Conservation (phyloP, 2,329 filamentous ascomycete genomes). For the Rhinocladiella mackenziei region DNA sequence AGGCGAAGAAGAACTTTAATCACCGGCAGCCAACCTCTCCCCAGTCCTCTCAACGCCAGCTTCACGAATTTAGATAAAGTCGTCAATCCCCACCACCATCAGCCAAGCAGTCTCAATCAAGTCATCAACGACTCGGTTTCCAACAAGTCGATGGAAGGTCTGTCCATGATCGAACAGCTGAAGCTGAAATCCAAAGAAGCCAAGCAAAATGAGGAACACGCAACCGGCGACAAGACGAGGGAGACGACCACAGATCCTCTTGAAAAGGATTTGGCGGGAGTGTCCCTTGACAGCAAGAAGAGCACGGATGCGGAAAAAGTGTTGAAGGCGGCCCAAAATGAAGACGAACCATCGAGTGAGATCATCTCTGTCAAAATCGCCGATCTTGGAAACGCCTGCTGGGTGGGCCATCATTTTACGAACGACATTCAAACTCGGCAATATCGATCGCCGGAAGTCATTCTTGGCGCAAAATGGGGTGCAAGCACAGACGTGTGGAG, state of each 20-base stretch:
- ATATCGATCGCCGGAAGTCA: slow-evolving; percentile 95
- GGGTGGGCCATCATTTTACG: slow-evolving; percentile 98
- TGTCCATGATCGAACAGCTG: slow-evolving; percentile 59
- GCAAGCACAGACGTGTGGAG: slow-evolving; percentile 99
- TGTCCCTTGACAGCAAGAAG: slow-evolving; percentile 74
- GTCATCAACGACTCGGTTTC: slow-evolving; percentile 66
- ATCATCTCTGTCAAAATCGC: slow-evolving; percentile 99
- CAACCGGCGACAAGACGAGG: slow-evolving; percentile 51
- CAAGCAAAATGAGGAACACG: slow-evolving; percentile 28
- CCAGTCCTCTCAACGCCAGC: slow-evolving; percentile 86
- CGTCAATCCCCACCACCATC: slow-evolving; percentile 58
- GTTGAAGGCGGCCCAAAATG: slow-evolving; percentile 42
- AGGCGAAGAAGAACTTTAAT: slow-evolving; percentile 88
- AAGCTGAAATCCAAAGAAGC: slow-evolving; percentile 46
- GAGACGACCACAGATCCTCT: slow-evolving; percentile 75
- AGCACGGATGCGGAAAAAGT: slow-evolving; percentile 57
- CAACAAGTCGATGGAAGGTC: slow-evolving; percentile 32
- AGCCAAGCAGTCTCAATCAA: slow-evolving; percentile 71
- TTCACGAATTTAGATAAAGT: slow-evolving; percentile 75
- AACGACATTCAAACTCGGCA: slow-evolving; percentile 98
- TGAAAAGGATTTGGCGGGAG: slow-evolving; percentile 88
- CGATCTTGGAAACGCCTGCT: slow-evolving; percentile 95
- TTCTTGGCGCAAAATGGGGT: slow-evolving; percentile 94
- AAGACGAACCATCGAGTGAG: slow-evolving; percentile 49
- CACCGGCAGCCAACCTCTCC: slow-evolving; percentile 92